Evolutionary conservation across 257 asterid species (phyloP).

Genomic region (Solanum corneliomulleri): DNA sequence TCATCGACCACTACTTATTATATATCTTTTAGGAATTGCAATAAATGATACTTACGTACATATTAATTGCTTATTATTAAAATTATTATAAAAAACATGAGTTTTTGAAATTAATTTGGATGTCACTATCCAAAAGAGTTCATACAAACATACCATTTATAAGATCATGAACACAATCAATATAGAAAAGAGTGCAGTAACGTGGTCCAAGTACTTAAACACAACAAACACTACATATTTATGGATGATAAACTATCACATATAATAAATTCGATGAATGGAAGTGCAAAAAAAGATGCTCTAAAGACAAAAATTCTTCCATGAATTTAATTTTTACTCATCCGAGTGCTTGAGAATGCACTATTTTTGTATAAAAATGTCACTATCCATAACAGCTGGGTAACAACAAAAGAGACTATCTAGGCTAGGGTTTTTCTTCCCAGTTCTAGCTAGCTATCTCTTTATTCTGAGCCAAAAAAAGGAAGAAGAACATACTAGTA

Average conservation of each 20-base stretch:
- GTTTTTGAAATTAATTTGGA: not conserved
- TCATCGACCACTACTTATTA: not conserved
- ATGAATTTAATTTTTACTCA: not conserved
- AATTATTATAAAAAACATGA: not conserved
- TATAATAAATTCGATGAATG: not conserved
- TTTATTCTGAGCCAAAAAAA: not conserved
- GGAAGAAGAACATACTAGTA: not conserved
- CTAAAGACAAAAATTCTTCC: not conserved
- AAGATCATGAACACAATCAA: slow-evolving; percentile 20
- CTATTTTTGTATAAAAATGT: not conserved
- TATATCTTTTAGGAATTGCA: not conserved
- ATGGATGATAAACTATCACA: not conserved
- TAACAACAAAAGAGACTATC: not conserved
- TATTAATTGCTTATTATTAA: not conserved
- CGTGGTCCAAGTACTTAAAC: slow-evolving; percentile 11
- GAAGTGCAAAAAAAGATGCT: not conserved
- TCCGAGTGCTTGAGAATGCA: not conserved
- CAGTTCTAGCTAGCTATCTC: not conserved
- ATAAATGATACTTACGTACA: not conserved
- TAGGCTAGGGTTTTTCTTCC: not conserved
- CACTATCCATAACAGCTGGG: not conserved
- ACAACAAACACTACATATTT: not conserved
- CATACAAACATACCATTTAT: slow-evolving; percentile 7
- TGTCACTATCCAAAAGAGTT: slow-evolving; percentile 19
- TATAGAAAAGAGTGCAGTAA: slow-evolving; percentile 27